Conservation (phyloP, 345 rosid species). For the Lepidium sativum region DNA sequence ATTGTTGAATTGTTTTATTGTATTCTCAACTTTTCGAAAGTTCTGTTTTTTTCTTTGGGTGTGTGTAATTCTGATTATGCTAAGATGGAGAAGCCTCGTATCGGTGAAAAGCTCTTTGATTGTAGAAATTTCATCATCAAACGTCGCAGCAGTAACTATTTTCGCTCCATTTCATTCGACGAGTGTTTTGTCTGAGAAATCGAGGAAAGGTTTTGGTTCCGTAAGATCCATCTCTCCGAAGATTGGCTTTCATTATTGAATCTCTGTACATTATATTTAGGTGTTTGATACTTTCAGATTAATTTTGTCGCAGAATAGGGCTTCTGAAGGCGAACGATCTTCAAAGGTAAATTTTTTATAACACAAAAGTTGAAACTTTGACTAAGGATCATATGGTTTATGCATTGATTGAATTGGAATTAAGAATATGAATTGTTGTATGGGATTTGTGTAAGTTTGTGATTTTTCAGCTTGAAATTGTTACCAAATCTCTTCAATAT, state of each 20-base stretch:
- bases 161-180: constrained; percentile 25
- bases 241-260: not conserved
- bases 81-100: constrained; percentile 12
- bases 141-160: not conserved
- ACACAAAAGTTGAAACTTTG: not conserved
- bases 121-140: not conserved
- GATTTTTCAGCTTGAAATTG: not conserved
- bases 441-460: not conserved
- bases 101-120: constrained; percentile 6
- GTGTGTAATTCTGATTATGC: not conserved
- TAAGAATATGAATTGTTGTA: not conserved
- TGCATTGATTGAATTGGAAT: not conserved
- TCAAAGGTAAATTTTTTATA: constrained; percentile 8
- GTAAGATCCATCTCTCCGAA: constrained; percentile 4
- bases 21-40: not conserved
- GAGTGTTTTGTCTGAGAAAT: constrained; percentile 23
- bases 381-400: not conserved
- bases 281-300: not conserved
- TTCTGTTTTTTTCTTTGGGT: not conserved
- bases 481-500: not conserved
- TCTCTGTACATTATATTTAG: not conserved
- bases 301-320: not conserved
- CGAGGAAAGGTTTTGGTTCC: constrained; percentile 10
- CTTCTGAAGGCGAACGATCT: constrained; percentile 2
- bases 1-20: not conserved